These are phyloP conservation scores for Copromyces sp. DNA, from an alignment of 495 filamentous ascomycete species.

Conservation along the genomic window DNA sequence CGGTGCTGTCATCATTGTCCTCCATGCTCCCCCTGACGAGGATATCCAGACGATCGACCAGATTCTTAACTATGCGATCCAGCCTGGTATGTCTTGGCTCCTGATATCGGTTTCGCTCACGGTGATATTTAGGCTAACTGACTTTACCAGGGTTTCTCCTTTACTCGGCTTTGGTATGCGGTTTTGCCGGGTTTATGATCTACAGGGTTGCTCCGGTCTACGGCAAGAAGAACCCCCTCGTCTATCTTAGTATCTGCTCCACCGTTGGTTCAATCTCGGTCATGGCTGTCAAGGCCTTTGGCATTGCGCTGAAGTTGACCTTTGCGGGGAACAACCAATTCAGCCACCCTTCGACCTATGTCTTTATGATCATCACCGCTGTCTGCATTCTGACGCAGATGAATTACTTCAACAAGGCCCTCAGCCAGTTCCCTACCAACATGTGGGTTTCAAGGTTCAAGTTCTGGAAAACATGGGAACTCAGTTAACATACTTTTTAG, in stretches of 20 bases:
- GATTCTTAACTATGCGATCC: slow-evolving; percentile 78
- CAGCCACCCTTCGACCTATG: slow-evolving; percentile 84
- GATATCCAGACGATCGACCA: slow-evolving; percentile 79
- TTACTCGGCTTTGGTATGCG: slow-evolving; percentile 64
- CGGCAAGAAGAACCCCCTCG: slow-evolving; percentile 88
- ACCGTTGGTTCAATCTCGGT: slow-evolving; percentile 94
- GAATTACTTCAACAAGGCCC: slow-evolving; percentile 99
- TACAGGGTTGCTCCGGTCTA: slow-evolving; percentile 82
- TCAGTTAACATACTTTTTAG: slow-evolving; percentile 42
- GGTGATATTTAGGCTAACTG: slow-evolving; percentile 16
- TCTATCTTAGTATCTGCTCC: slow-evolving; percentile 95
- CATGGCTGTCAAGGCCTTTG: slow-evolving; percentile 97
- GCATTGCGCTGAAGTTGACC: slow-evolving; percentile 91
- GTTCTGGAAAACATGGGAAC: slow-evolving; percentile 10
- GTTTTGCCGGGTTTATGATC: slow-evolving; percentile 88
- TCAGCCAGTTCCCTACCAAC: slow-evolving; percentile 92
- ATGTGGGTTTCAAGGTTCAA: slow-evolving; percentile 47
- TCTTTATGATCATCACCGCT: slow-evolving; percentile 83
- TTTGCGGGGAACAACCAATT: slow-evolving; percentile 90
- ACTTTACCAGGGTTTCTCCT: slow-evolving; percentile 62
- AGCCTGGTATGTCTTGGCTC: slow-evolving; percentile 55
- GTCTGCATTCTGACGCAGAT: slow-evolving; percentile 97
- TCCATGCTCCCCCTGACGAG: slow-evolving; percentile 92
- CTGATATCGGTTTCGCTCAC: neutral
- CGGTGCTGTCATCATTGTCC: slow-evolving; percentile 91